phyloP scores from a whole-genome alignment of 352 stramenopile genomes.

The Aphanomyces cochlioides region DNA sequence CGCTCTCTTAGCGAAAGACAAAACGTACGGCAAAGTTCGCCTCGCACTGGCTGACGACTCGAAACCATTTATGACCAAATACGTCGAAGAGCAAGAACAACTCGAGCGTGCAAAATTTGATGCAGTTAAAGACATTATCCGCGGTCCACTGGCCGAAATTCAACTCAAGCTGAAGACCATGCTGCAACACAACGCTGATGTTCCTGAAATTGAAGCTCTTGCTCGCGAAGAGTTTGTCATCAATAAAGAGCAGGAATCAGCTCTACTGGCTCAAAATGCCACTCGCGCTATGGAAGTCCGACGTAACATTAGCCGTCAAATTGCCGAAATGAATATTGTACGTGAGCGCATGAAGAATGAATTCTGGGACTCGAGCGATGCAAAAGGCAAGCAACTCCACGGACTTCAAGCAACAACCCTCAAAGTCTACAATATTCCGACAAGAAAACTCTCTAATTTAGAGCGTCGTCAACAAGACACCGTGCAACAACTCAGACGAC shows the following conservation, averaged over 20 bases:
- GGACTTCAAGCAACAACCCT: slow-evolving; percentile 39
- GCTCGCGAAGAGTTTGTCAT: slow-evolving; percentile 86
- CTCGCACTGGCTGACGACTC: slow-evolving; percentile 40
- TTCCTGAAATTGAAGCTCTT: slow-evolving; percentile 67
- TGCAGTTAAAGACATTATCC: slow-evolving; percentile 60
- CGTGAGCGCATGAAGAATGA: slow-evolving; percentile 85
- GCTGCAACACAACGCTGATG: slow-evolving; percentile 62
- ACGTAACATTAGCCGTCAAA: slow-evolving; percentile 60
- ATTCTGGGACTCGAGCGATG: slow-evolving; percentile 85
- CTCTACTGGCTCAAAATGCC: slow-evolving; percentile 49
- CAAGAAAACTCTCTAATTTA: slow-evolving; percentile 47
- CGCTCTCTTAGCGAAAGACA: slow-evolving; percentile 60
- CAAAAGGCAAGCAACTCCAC: slow-evolving; percentile 58
- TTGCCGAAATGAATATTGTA: slow-evolving; percentile 73
- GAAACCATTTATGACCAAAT: slow-evolving; percentile 45
- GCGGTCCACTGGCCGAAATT: slow-evolving; percentile 56
- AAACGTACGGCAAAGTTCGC: slow-evolving; percentile 48
- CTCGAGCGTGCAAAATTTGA: slow-evolving; percentile 58
- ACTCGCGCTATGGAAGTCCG: slow-evolving; percentile 55
- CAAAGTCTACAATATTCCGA: slow-evolving; percentile 82
- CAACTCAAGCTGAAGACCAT: slow-evolving; percentile 62
- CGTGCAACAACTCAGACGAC: slow-evolving; percentile 32
- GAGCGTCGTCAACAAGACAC: slow-evolving; percentile 39
- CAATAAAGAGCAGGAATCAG: slow-evolving; percentile 72
- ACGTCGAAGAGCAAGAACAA: slow-evolving; percentile 38